Base-by-base conservation (phyloP, 495 filamentous ascomycete genomes). In the Xylaria acuta region DNA sequence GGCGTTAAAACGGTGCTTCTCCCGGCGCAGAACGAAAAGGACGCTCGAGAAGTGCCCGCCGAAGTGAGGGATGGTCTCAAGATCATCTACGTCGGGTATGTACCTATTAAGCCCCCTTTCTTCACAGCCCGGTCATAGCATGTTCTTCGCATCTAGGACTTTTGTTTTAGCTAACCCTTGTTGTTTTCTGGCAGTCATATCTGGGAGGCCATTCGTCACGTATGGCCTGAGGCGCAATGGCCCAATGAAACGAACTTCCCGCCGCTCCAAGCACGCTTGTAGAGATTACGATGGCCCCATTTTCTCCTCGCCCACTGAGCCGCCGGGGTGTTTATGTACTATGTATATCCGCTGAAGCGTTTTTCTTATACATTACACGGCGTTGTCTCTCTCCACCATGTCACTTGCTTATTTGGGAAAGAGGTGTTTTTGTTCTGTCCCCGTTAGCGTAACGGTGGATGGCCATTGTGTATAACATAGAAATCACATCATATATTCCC, bases 1-100 rank as follows among this genome's bases (percentile, higher is more conserved):
- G 96, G 96, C 32, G 96, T 99, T 64, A 97, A 96, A 86, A 96
- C 92, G 49, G 96, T 98, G 41, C 83, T 99, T 67, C 85, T 99
- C 41, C 96, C 96, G 40, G 87, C 91, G 51, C 89, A 91, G 72
- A 99, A 99, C 80, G 88, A 91, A 74, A 98, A 98, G 83, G 97
- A 99, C 78, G 92, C 93, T 72, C 93, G 92, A 83, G 95, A 98
- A 78, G 85, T 98, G 30, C 96, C 97, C 4, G 85, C 91, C 77
- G 96, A 99, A 82, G 96, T 98, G 32, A 92, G 88, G 81, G 87
- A 94, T 73, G 94, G 94, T 0, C 79, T 99, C 71, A 90, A 94
- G 78, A 97, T 99, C 78, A 86, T 97, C 59, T 92, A 92, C 83
- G 93, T 98, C 74, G 86, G 86, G 93, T 95, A 90, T 82, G 92